Percentiles rank a stretch among this genome's conserved stretches.
These are phyloP conservation scores for Boletus subparvulus DNA, from an alignment of 768 basidiomycete species.

Conservation along the genomic window DNA sequence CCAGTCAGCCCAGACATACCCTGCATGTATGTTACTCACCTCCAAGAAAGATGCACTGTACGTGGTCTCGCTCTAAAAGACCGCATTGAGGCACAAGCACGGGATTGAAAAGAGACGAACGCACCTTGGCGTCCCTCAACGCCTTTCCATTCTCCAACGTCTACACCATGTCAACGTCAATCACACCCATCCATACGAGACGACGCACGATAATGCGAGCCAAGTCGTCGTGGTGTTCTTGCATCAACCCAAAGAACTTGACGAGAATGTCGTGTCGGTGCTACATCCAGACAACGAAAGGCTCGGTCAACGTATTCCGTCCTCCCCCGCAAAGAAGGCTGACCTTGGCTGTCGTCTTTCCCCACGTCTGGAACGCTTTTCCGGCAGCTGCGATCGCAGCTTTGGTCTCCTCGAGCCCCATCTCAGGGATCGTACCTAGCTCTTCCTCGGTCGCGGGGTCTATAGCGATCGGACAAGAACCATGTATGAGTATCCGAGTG, in stretches of 20 bases:
- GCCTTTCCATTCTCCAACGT: slow-evolving; percentile 97
- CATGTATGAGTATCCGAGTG: not conserved
- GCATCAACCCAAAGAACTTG: slow-evolving; percentile 78
- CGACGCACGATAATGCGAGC: slow-evolving; percentile 75
- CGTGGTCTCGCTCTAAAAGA: slow-evolving; percentile 65
- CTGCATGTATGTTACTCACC: slow-evolving; percentile 40
- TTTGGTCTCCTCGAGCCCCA: slow-evolving; percentile 81
- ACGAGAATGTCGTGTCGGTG: slow-evolving; percentile 80
- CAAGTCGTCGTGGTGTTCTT: slow-evolving; percentile 83
- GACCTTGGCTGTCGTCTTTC: slow-evolving; percentile 85
- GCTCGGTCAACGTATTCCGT: not conserved
- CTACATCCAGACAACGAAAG: slow-evolving; percentile 34
- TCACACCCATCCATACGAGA: not conserved
- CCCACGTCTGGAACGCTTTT: slow-evolving; percentile 82
- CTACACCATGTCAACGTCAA: slow-evolving; percentile 38
- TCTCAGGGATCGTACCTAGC: slow-evolving; percentile 86
- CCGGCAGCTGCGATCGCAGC: slow-evolving; percentile 81
- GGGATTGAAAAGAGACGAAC: not conserved
- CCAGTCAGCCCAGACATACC: slow-evolving; percentile 1
- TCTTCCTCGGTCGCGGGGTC: slow-evolving; percentile 87
- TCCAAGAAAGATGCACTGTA: slow-evolving; percentile 88
- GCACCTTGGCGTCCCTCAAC: slow-evolving; percentile 75
- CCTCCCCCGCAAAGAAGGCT: slow-evolving; percentile 3
- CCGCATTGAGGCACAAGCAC: not conserved
- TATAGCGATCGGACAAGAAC: slow-evolving; percentile 28